Conservation (phyloP, 352 stramenopile species). For the Phytophthora citrophthora region DNA sequence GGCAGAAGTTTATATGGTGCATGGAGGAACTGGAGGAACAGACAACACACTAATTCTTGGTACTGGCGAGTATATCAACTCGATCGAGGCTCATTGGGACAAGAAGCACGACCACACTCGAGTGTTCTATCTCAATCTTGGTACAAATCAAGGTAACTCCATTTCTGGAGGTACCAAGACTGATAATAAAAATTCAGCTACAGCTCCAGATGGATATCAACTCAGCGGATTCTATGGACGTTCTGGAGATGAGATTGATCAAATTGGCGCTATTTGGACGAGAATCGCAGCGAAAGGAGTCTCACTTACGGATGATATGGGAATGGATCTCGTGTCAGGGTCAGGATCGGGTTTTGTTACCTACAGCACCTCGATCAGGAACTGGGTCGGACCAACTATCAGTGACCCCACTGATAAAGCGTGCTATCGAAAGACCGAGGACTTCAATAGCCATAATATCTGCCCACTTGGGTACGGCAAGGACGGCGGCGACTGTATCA, state of each 20-base stretch:
- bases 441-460: conserved; percentile 24
- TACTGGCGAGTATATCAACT: conserved; percentile 22
- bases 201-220: conserved; percentile 46
- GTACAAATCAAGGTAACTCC: conserved; percentile 42
- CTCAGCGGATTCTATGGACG: conserved; percentile 60
- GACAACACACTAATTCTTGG: conserved; percentile 20
- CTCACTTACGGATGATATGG: conserved; percentile 17
- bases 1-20: conserved; percentile 12
- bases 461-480: conserved; percentile 23
- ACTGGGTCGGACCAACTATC: conserved; percentile 25
- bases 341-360: conserved; percentile 20
- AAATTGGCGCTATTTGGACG: conserved; percentile 41
- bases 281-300: conserved; percentile 16
- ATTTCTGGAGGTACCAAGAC: conserved; percentile 40
- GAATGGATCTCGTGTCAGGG: conserved; percentile 2
- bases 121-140: conserved; percentile 51
- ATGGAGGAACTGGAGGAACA: conserved; percentile 18
- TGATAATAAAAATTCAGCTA: conserved; percentile 36
- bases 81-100: conserved; percentile 33
- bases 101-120: conserved; percentile 46
- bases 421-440: conserved; percentile 23
- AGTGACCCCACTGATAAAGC: conserved; percentile 15
- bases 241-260: conserved; percentile 40
- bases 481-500: conserved; percentile 26
- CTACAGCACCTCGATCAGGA: conserved; percentile 17